Percentiles rank a stretch among this genome's conserved stretches.
Evolutionary conservation across 2,329 filamentous ascomycete species (phyloP).

Genomic region (Dissoconium aciculare): DNA sequence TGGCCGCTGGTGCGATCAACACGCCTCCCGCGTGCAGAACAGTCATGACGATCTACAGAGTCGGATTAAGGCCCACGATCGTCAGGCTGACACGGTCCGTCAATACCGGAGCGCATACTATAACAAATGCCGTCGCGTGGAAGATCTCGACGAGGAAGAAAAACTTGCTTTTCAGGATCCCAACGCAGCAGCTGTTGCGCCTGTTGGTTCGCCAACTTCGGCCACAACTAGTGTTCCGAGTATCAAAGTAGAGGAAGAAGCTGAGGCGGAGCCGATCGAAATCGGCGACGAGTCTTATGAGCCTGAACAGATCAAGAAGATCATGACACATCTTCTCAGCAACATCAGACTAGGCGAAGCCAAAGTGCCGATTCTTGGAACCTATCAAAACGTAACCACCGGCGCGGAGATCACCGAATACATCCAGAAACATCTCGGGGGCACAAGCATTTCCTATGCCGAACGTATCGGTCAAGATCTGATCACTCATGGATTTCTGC

Average conservation of each 20-base stretch:
- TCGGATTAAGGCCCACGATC: constrained; percentile 83
- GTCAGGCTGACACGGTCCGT: constrained; percentile 76
- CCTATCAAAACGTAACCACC: constrained; percentile 81
- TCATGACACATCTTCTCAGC: constrained; percentile 71
- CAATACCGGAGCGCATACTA: constrained; percentile 94
- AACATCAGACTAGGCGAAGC: constrained; percentile 77
- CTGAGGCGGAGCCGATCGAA: constrained; percentile 73
- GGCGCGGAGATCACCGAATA: constrained; percentile 94
- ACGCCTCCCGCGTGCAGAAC: constrained; percentile 78
- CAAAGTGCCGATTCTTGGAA: constrained; percentile 90
- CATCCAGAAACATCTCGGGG: constrained; percentile 73
- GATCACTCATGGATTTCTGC: constrained; percentile 68
- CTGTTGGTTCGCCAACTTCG: constrained; percentile 33
- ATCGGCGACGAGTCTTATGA: constrained; percentile 80
- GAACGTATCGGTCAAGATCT: constrained; percentile 93
- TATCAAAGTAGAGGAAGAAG: constrained; percentile 61
- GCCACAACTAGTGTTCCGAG: constrained; percentile 50
- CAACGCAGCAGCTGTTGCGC: constrained; percentile 30
- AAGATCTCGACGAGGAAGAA: constrained; percentile 96
- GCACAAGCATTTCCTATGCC: constrained; percentile 73
- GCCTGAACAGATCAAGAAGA: constrained; percentile 78
- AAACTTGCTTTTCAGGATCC: constrained; percentile 94
- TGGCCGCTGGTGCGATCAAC: constrained; percentile 87
- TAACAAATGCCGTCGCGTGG: constrained; percentile 93
- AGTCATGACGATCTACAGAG: constrained; percentile 88